phyloP scores from a whole-genome alignment of 2,329 filamentous ascomycete genomes.

The Fonsecaea erecta region DNA sequence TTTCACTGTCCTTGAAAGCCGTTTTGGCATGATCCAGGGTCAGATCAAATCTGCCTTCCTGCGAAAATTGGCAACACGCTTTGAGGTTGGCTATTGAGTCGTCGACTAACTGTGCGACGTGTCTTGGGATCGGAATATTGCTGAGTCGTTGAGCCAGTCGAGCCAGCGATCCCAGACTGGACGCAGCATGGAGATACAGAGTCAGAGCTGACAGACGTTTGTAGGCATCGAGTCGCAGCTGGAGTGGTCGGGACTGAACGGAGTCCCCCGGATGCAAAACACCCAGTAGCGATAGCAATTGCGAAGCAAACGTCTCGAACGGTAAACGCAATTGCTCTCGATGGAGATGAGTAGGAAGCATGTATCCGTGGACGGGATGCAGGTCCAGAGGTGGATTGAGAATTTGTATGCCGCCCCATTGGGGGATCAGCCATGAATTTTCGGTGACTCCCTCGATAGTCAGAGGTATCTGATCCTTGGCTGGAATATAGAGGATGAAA shows the following conservation, averaged over 20 bases:
- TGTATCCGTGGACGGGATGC: slow-evolving; percentile 22
- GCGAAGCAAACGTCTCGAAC: slow-evolving; percentile 87
- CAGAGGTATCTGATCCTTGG: slow-evolving; percentile 66
- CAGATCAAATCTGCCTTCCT: slow-evolving; percentile 62
- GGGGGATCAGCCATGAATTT: slow-evolving; percentile 90
- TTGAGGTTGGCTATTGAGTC: slow-evolving; percentile 75
- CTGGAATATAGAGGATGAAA: slow-evolving; percentile 88
- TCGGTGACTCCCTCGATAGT: slow-evolving; percentile 63
- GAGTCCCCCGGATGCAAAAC: slow-evolving; percentile 58
- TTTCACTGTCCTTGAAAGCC: slow-evolving; percentile 86
- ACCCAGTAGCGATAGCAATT: slow-evolving; percentile 85
- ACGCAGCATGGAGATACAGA: slow-evolving; percentile 84
- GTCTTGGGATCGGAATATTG: slow-evolving; percentile 86
- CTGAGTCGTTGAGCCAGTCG: slow-evolving; percentile 81
- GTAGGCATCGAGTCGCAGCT: slow-evolving; percentile 81
- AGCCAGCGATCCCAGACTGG: slow-evolving; percentile 89
- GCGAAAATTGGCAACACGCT: slow-evolving; percentile 71
- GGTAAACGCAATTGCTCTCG: slow-evolving; percentile 73
- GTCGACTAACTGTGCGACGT: slow-evolving; percentile 82
- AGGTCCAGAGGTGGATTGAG: slow-evolving; percentile 59
- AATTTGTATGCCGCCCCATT: slow-evolving; percentile 84
- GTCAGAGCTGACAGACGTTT: slow-evolving; percentile 84
- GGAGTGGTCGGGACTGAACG: slow-evolving; percentile 63
- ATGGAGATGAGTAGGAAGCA: slow-evolving; percentile 57
- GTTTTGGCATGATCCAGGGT: slow-evolving; percentile 80